Evolutionary conservation across 139 green algal species (phyloP).

Genomic region (Coelastrella sp.): DNA sequence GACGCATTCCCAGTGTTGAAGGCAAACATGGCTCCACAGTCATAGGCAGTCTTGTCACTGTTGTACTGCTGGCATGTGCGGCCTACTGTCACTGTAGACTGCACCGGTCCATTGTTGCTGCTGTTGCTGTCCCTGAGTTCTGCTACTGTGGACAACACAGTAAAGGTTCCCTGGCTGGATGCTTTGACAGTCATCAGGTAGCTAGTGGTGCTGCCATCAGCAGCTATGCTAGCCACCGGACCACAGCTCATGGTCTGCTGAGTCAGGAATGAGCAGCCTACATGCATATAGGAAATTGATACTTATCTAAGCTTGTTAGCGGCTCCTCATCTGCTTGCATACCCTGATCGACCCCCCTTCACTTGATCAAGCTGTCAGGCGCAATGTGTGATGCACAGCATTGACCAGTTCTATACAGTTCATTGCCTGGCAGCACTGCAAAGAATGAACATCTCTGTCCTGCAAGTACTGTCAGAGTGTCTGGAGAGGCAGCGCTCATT

Average conservation of each 20-base stretch:
- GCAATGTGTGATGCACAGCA: too few species aligned
- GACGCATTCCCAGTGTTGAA: background rate
- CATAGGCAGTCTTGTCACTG: background rate
- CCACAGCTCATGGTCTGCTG: background rate
- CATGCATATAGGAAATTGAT: background rate
- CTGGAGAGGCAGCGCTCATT: too few species aligned
- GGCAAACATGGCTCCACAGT: background rate
- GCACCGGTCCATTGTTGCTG: too few species aligned
- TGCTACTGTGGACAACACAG: background rate
- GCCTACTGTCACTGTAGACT: background rate
- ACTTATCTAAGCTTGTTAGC: too few species aligned
- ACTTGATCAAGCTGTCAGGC: too few species aligned
- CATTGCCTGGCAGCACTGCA: too few species aligned
- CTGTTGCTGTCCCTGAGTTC: background rate
- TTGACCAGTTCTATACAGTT: too few species aligned
- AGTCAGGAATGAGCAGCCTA: background rate
- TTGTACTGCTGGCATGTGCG: background rate
- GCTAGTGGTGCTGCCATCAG: background rate
- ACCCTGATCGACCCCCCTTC: too few species aligned
- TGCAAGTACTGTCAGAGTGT: too few species aligned
- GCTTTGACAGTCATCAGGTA: background rate
- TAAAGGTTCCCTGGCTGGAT: background rate
- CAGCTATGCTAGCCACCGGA: too few species aligned
- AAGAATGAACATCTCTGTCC: too few species aligned
- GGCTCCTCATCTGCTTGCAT: too few species aligned